Percentiles rank a stretch among this genome's conserved stretches.
Conservation (phyloP, 805 yeast genomes). For the Ogataea paradorogensis region DNA sequence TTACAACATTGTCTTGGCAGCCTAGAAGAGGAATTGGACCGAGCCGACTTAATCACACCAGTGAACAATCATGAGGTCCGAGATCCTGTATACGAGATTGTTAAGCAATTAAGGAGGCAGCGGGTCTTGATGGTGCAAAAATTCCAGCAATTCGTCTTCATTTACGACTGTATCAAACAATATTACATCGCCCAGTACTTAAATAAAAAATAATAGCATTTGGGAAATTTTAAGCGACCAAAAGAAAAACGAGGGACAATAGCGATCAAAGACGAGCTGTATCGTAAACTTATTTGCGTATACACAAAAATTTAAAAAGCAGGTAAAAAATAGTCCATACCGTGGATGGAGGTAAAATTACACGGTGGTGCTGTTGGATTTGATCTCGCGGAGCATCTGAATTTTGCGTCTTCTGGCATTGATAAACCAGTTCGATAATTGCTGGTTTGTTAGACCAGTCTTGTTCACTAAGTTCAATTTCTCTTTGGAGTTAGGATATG, state of each 20-base stretch:
- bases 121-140: conserved; percentile 56
- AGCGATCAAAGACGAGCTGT: background rate
- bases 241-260: background rate
- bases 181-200: conserved; percentile 18
- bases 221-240: background rate
- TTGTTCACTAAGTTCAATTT: conserved; percentile 50
- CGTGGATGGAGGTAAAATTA: conserved; percentile 2
- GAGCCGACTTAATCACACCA: conserved; percentile 22
- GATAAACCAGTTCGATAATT: conserved; percentile 60
- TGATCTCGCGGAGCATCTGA: conserved; percentile 43
- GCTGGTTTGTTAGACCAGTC: conserved; percentile 59
- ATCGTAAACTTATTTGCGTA: background rate
- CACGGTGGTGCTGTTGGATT: conserved; percentile 25
- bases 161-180: conserved; percentile 39
- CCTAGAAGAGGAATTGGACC: conserved; percentile 6
- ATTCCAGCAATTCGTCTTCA: conserved; percentile 46
- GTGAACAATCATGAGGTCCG: conserved; percentile 16
- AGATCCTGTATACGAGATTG: conserved; percentile 44
- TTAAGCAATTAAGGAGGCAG: conserved; percentile 45
- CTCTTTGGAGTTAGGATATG: conserved; percentile 58
- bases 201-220: conserved; percentile 2
- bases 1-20: conserved; percentile 18
- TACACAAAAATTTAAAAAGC: conserved; percentile 1
- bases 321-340: background rate
- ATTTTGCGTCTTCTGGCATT: conserved; percentile 61